Conservation (phyloP, 75 land plant species). For the Pinus albicaulis region DNA sequence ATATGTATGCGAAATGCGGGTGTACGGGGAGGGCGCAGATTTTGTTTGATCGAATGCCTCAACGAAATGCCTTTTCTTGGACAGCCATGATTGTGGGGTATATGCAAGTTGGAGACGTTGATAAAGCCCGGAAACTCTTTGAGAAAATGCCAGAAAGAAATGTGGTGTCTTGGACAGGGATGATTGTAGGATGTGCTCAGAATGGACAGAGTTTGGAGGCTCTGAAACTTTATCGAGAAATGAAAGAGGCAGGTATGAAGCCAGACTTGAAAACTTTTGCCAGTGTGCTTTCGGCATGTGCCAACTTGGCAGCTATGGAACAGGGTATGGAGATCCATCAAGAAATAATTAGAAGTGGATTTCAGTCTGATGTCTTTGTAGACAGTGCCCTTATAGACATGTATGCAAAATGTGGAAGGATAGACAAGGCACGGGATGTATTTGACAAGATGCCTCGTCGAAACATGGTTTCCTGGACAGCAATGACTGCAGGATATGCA, state of each 20-base stretch:
- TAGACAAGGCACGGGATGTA: constrained; percentile 2
- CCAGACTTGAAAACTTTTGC: not conserved
- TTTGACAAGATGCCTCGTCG: not conserved
- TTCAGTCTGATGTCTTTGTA: not conserved
- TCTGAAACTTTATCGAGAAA: constrained; percentile 39
- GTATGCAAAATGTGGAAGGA: constrained; percentile 11
- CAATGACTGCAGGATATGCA: no score
- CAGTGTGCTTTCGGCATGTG: not conserved
- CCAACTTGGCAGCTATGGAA: constrained; percentile 1
- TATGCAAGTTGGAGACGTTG: constrained; percentile 41
- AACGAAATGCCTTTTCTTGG: not conserved
- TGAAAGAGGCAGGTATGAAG: constrained; percentile 27
- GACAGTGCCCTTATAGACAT: constrained; percentile 13
- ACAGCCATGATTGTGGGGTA: constrained; percentile 23
- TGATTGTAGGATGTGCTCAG: constrained; percentile 60
- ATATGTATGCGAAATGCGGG: constrained; percentile 23
- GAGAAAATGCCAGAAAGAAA: constrained; percentile 32
- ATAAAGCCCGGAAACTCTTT: constrained; percentile 41
- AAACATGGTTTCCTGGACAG: no score
- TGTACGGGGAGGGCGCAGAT: not conserved
- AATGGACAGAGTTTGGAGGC: constrained; percentile 47
- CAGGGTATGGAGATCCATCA: constrained; percentile 2
- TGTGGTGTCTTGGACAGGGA: constrained; percentile 70
- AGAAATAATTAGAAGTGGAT: not conserved
- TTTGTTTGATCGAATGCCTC: constrained; percentile 1